Evolutionary conservation across 106 monocot species (phyloP).

Genomic region (Xerophyta viscosa): DNA sequence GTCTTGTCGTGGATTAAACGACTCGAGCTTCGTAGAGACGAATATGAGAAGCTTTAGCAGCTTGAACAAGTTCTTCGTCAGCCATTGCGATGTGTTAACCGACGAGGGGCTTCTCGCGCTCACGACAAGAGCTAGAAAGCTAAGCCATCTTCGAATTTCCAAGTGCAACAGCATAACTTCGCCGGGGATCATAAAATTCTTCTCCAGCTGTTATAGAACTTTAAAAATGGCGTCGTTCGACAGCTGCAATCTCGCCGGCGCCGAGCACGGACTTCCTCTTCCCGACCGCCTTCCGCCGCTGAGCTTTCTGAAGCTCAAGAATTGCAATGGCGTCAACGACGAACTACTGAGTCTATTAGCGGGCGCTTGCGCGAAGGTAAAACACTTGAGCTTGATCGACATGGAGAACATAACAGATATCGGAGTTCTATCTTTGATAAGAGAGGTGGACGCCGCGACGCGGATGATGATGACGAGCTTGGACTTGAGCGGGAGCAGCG

Average conservation of each 20-base stretch:
- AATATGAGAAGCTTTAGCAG: neutral
- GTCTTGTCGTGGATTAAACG: neutral
- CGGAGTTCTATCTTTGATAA: neutral
- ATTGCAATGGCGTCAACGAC: constrained; percentile 1
- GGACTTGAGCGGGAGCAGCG: neutral
- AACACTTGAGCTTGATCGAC: neutral
- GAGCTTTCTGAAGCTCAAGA: constrained; percentile 3
- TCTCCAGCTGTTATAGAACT: neutral
- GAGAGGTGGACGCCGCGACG: neutral
- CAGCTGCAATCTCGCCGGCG: neutral
- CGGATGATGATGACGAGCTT: neutral
- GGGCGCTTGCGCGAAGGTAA: neutral
- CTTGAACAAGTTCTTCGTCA: neutral
- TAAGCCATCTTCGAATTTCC: neutral
- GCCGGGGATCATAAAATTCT: neutral
- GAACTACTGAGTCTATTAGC: neutral
- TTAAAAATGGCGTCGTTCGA: neutral
- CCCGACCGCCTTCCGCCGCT: neutral
- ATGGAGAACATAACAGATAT: neutral
- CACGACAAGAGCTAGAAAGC: neutral
- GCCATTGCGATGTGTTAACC: neutral
- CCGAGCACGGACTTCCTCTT: too few species aligned
- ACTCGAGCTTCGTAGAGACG: constrained; percentile 1
- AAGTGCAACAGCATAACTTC: constrained; percentile 1
- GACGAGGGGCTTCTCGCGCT: neutral